Conservation (phyloP, 2,329 filamentous ascomycete genomes). For the Alternaria gaisen region DNA sequence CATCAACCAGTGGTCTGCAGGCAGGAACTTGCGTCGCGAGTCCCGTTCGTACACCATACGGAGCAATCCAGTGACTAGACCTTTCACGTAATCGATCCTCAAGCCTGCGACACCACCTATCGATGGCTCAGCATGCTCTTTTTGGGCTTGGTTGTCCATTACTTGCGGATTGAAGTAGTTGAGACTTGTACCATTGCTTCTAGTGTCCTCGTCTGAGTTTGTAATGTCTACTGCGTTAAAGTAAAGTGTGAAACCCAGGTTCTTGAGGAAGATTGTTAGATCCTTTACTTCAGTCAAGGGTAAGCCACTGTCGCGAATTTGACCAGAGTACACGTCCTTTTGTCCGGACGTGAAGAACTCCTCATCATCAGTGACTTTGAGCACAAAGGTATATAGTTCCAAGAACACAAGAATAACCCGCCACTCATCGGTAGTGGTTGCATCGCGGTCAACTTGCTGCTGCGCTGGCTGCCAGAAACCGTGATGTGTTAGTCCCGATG, state of each 20-base stretch:
- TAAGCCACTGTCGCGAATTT: slow-evolving; percentile 69
- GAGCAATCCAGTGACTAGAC: slow-evolving; percentile 80
- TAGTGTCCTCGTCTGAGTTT: slow-evolving; percentile 55
- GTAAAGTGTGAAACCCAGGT: slow-evolving; percentile 87
- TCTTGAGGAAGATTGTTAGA: slow-evolving; percentile 86
- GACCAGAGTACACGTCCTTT: slow-evolving; percentile 36
- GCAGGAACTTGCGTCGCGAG: slow-evolving; percentile 84
- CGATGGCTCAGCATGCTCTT: slow-evolving; percentile 51
- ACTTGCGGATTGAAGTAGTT: slow-evolving; percentile 45
- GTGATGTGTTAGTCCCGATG: slow-evolving; percentile 29
- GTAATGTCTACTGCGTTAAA: slow-evolving; percentile 77
- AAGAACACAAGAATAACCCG: slow-evolving; percentile 87
- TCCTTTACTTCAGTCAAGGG: slow-evolving; percentile 74
- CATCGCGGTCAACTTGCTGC: slow-evolving; percentile 43
- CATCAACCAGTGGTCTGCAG: slow-evolving; percentile 93
- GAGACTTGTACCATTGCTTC: slow-evolving; percentile 59
- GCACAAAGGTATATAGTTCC: slow-evolving; percentile 90
- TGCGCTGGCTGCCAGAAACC: slow-evolving; percentile 47
- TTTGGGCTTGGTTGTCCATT: slow-evolving; percentile 32
- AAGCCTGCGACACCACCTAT: slow-evolving; percentile 74
- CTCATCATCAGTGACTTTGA: slow-evolving; percentile 94
- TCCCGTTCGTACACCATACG: slow-evolving; percentile 93
- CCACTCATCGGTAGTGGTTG: slow-evolving; percentile 75
- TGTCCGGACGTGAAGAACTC: slow-evolving; percentile 78
- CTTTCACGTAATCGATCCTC: slow-evolving; percentile 79